Base-by-base conservation (phyloP, 106 monocot genomes). In the Phalaenopsis aphrodite region DNA sequence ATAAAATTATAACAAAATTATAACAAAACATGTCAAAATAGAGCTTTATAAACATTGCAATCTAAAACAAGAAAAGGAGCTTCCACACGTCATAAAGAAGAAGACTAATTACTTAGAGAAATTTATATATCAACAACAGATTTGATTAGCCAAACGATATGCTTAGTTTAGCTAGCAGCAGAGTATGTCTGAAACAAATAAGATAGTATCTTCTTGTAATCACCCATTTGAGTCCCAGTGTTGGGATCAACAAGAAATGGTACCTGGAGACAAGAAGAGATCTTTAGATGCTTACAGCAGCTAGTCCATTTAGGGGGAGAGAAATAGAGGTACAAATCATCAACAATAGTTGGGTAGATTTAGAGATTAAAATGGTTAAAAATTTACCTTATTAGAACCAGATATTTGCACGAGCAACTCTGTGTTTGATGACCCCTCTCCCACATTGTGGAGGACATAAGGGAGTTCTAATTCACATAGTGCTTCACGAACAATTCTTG, bases 381-480 rank as follows among this genome's bases (percentile, higher is more conserved):
- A 21, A 7, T 61, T 78, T 78, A 95, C 95, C 93, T 91, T 71
- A 45, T 79, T 87, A 49, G 93, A 93, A 64, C 93, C 92, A 64
- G 93, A 86, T 65, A 46, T 66, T 76, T 69, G 65, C 38, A 89
- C 7, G 18, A 95, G 89, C 79, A 88, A 77, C 56, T 95, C 86
- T 38, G 56, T 55, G 72, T 82, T 93, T 52, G 89, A 77, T 48
- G 95, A 95, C 30, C 93, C 91, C 64, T 93, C 86, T 76, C 91
- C 95, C 11, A 89, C 91, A 84, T 91, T 95, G 72, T 89, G 91
- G 78, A 95, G 89, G 43, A 93, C 78, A 61, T 95, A 95, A 77
- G 95, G 89, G 77, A 95, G 91, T 84, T 93, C 95, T 71, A 95
- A 84, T 78, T 95, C 95, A 68, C 95, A 95, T 37, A 95, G 88